A percentile compares a stretch with the other conserved stretches of the same genome.
These are phyloP conservation scores for Fusarium setosum DNA, from an alignment of 2,329 filamentous ascomycete species.

Conservation along the genomic window DNA sequence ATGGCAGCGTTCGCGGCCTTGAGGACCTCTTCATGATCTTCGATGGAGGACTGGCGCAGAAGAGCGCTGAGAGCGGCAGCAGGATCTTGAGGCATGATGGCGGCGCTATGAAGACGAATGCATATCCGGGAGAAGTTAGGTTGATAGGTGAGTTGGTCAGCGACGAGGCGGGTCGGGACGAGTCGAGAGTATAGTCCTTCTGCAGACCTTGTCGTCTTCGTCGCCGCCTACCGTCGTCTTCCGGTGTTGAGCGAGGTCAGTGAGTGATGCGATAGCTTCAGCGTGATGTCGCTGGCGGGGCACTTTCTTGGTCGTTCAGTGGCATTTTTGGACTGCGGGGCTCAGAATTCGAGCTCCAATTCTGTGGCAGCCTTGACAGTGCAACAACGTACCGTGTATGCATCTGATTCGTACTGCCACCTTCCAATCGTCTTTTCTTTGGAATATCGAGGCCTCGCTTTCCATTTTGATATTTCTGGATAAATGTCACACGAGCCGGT, in stretches of 20 bases:
- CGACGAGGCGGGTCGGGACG: not conserved
- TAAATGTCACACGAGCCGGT: not conserved
- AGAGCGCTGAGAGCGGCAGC: constrained; percentile 64
- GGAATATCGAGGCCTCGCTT: too few relatives aligned
- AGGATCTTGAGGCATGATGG: constrained; percentile 57
- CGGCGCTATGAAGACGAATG: constrained; percentile 31
- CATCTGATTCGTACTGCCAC: not conserved
- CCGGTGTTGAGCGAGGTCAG: constrained; percentile 5
- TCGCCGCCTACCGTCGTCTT: constrained; percentile 9
- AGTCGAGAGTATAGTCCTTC: not conserved
- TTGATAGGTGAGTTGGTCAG: not conserved
- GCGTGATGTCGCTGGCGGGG: constrained; percentile 41
- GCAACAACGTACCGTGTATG: not conserved
- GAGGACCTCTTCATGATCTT: constrained; percentile 81
- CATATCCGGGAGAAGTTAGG: constrained; percentile 36
- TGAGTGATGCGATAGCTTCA: constrained; percentile 13
- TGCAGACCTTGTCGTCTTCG: not conserved
- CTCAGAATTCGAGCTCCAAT: constrained; percentile 34
- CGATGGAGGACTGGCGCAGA: constrained; percentile 65
- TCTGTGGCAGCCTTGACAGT: constrained; percentile 34
- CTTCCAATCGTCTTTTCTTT: too few relatives aligned
- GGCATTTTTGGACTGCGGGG: constrained; percentile 45
- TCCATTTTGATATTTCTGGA: too few relatives aligned
- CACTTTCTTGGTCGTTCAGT: constrained; percentile 17
- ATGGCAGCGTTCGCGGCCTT: constrained; percentile 70